Conservation (phyloP, 768 basidiomycete species). For the Nidularia pulvinata region DNA sequence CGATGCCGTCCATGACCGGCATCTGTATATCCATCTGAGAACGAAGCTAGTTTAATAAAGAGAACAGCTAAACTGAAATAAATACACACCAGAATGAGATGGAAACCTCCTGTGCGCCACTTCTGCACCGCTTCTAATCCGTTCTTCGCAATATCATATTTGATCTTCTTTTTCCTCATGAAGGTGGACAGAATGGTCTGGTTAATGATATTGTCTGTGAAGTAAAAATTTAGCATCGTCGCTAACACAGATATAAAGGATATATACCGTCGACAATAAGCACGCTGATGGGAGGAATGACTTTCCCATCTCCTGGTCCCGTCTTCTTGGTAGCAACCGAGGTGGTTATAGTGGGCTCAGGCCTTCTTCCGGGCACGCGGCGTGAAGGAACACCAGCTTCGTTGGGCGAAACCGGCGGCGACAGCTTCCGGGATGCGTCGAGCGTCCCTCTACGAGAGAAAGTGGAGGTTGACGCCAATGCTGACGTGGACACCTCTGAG, state of each 20-base stretch:
- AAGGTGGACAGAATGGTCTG: slow-evolving; percentile 97
- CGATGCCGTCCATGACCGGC: slow-evolving; percentile 98
- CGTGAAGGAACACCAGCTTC: slow-evolving; percentile 3
- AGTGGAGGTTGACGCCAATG: slow-evolving; percentile 10
- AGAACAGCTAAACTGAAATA: slow-evolving; percentile 8
- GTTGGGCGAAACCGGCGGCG: slow-evolving; percentile 11
- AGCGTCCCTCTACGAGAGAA: neutral
- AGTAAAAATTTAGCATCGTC: slow-evolving; percentile 7
- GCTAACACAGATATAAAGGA: neutral
- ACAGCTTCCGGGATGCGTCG: slow-evolving; percentile 2
- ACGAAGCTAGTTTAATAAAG: slow-evolving; percentile 4
- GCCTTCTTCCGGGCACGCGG: slow-evolving; percentile 16
- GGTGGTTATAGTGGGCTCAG: slow-evolving; percentile 17
- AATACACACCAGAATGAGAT: slow-evolving; percentile 85
- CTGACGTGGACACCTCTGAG: slow-evolving; percentile 10
- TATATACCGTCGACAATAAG: slow-evolving; percentile 94
- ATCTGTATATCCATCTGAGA: slow-evolving; percentile 99
- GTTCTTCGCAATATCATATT: slow-evolving; percentile 92
- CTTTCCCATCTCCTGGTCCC: slow-evolving; percentile 55
- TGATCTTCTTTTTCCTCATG: slow-evolving; percentile 95
- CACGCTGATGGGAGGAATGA: slow-evolving; percentile 96
- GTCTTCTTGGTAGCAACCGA: slow-evolving; percentile 42
- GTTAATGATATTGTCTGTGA: slow-evolving; percentile 95
- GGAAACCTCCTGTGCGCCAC: slow-evolving; percentile 91
- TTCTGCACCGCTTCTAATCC: slow-evolving; percentile 96